phyloP scores from a whole-genome alignment of 331 rosid species.

The Malus hybrid region DNA sequence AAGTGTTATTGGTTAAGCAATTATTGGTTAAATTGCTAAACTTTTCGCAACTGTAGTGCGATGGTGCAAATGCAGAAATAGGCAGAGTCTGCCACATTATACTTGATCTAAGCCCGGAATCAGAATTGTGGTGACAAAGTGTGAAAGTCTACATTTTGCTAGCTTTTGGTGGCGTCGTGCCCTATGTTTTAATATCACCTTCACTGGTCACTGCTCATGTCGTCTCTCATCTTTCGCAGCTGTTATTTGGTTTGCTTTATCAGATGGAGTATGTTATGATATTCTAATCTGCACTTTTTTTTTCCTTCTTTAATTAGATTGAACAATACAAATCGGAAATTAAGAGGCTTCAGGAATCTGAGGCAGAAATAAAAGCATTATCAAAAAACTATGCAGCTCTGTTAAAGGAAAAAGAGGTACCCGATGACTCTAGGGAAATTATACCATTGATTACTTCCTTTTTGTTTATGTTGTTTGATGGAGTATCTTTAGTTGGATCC shows the following conservation, averaged over 20 bases:
- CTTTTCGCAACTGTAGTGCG: no score
- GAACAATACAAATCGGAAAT: constrained; percentile 71
- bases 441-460: not conserved
- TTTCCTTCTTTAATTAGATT: constrained; percentile 40
- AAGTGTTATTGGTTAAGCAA: no score
- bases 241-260: not conserved
- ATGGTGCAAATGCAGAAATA: no score
- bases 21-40: not conserved
- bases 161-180: not conserved
- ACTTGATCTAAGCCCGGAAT: not conserved
- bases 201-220: not conserved
- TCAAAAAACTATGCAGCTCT: constrained; percentile 91
- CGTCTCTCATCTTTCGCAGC: not conserved
- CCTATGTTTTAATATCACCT: not conserved
- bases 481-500: not conserved
- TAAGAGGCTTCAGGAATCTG: constrained; percentile 86
- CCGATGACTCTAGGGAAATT: not conserved
- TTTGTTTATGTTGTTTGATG: not conserved
- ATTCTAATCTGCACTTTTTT: not conserved
- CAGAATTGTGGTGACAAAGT: not conserved
- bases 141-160: not conserved
- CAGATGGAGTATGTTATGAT: not conserved
- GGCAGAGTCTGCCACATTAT: no score
- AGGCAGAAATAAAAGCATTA: constrained; percentile 82
- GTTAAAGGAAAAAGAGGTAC: constrained; percentile 86